Evolutionary conservation across 1,284 basidiomycete species (phyloP).

Genomic region (Irpex sp.): DNA sequence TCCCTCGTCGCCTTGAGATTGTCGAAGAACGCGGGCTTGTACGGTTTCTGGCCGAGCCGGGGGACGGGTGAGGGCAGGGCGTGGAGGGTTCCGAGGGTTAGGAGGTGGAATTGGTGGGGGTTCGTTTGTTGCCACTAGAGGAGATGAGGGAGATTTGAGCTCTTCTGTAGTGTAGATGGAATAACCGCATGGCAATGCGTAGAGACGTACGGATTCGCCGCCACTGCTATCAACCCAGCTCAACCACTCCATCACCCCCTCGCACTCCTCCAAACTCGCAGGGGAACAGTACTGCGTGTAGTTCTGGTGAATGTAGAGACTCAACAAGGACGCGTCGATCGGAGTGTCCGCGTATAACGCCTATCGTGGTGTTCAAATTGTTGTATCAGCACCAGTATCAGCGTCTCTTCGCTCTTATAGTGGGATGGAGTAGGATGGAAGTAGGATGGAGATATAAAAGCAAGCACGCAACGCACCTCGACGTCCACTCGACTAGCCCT

Average conservation of each 20-base stretch:
- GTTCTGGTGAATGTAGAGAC: conserved; percentile 92
- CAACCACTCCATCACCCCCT: conserved; percentile 70
- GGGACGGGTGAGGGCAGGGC: conserved; percentile 84
- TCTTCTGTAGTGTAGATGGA: neutral
- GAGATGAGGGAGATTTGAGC: neutral
- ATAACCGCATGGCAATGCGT: neutral
- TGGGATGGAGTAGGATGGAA: no score
- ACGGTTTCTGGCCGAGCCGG: conserved; percentile 74
- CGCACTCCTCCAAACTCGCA: conserved; percentile 63
- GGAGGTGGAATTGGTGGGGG: conserved; percentile 82
- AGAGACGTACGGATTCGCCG: conserved; percentile 51
- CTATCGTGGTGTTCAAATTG: conserved; percentile 33
- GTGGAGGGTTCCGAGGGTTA: conserved; percentile 77
- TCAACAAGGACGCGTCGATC: conserved; percentile 86
- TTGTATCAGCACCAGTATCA: no score
- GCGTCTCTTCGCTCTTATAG: no score
- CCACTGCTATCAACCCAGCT: conserved; percentile 79
- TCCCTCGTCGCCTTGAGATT: conserved; percentile 49
- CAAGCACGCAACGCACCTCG: conserved; percentile 45
- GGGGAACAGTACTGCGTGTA: conserved; percentile 81
- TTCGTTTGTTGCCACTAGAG: conserved; percentile 72
- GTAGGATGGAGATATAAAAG: no score
- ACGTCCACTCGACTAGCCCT: conserved; percentile 75
- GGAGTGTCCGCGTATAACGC: conserved; percentile 81
- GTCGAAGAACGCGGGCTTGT: conserved; percentile 74